phyloP scores from a whole-genome alignment of 805 yeast species.

The Nadsonia fulvescens region DNA sequence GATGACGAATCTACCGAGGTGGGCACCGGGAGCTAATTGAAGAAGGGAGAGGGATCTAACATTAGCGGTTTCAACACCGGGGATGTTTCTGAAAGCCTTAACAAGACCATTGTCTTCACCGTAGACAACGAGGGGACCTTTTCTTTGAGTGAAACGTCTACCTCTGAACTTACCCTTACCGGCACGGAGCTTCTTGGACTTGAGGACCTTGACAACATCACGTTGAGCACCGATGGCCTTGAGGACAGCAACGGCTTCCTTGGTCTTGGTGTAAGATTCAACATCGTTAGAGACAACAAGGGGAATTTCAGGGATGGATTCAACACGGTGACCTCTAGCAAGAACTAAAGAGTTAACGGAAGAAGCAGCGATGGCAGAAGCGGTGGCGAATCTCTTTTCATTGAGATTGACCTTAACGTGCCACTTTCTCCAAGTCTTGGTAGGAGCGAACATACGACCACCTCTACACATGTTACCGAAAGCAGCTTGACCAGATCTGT shows the following conservation, averaged over 20 bases:
- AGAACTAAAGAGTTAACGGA: constrained; percentile 95
- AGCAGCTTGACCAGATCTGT: constrained; percentile 99
- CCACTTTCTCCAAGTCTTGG: constrained; percentile 99
- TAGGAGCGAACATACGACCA: constrained; percentile 99
- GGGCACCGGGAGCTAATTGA: constrained; percentile 99
- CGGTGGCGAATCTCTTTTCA: constrained; percentile 99
- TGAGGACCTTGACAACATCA: constrained; percentile 94
- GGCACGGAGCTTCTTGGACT: constrained; percentile 97
- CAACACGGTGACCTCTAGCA: constrained; percentile 99
- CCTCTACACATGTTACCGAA: constrained; percentile 99
- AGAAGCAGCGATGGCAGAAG: constrained; percentile 98
- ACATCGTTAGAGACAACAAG: constrained; percentile 87
- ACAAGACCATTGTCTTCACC: constrained; percentile 93
- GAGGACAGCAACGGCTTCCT: constrained; percentile 95
- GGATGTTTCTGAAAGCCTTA: constrained; percentile 98
- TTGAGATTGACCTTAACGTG: constrained; percentile 99
- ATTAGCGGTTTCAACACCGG: constrained; percentile 96
- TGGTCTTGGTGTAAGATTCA: constrained; percentile 89
- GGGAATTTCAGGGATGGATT: constrained; percentile 95
- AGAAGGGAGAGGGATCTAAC: constrained; percentile 86
- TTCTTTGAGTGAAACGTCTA: constrained; percentile 98
- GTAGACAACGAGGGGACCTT: constrained; percentile 98
- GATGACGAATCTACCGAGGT: constrained; percentile 98
- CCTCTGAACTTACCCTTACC: constrained; percentile 99
- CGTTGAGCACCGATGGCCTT: constrained; percentile 98